These are phyloP conservation scores for Rhodotorula sphaerocarpa DNA, from an alignment of 768 basidiomycete species.

Conservation along the genomic window DNA sequence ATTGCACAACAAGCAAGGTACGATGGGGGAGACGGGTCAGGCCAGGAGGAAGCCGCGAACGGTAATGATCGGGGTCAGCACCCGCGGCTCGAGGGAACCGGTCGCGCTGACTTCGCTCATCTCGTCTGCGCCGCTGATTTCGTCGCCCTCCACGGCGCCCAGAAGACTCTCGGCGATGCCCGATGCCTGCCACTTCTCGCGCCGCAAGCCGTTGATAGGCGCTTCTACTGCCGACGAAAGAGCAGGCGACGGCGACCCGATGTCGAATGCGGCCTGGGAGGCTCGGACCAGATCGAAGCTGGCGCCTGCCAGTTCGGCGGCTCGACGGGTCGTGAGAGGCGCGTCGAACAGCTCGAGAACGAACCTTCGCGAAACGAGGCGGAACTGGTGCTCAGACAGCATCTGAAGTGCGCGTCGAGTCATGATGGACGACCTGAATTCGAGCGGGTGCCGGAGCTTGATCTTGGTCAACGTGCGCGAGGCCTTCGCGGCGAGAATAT, in stretches of 20 bases:
- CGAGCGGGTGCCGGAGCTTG: constrained; percentile 64
- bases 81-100: not conserved
- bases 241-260: too few relatives aligned
- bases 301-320: not conserved
- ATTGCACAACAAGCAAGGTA: not conserved
- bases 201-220: not conserved
- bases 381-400: constrained; percentile 80
- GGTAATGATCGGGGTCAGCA: constrained; percentile 6
- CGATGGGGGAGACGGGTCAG: not conserved
- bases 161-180: not conserved
- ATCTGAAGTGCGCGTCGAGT: constrained; percentile 78
- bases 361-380: constrained; percentile 83
- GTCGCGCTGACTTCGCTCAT: not conserved
- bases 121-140: not conserved
- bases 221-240: not conserved
- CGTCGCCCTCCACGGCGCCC: not conserved
- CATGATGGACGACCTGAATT: constrained; percentile 69
- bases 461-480: constrained; percentile 78
- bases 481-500: constrained; percentile 88
- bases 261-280: not conserved
- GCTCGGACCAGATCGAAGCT: not conserved
- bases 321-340: not conserved
- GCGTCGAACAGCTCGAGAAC: constrained; percentile 80
- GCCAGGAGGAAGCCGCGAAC: constrained; percentile 5
- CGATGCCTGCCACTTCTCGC: not conserved